Evolutionary conservation across 2,329 filamentous ascomycete genomes (phyloP).

Genomic region (Verruconis gallopava): DNA sequence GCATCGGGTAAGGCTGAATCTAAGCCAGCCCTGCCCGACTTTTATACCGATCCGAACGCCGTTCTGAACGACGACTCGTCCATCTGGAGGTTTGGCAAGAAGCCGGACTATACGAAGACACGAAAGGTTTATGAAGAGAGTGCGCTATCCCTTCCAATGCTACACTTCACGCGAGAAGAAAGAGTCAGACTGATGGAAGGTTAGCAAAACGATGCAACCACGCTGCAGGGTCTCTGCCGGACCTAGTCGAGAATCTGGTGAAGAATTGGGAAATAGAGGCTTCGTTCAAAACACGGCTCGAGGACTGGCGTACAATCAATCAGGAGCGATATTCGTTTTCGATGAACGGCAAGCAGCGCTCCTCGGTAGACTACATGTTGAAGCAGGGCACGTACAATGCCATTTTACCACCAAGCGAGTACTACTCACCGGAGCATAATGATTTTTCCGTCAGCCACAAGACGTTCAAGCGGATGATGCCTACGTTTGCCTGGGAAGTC

Average conservation of each 20-base stretch:
- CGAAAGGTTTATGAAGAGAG: constrained; percentile 46
- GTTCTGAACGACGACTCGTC: constrained; percentile 41
- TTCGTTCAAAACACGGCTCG: constrained; percentile 48
- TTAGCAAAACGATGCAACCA: constrained; percentile 47
- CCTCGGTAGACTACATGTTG: constrained; percentile 51
- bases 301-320: constrained; percentile 55
- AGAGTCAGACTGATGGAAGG: neutral
- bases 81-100: constrained; percentile 46
- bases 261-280: constrained; percentile 65
- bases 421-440: constrained; percentile 48
- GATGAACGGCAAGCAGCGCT: constrained; percentile 46
- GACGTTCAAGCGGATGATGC: constrained; percentile 62
- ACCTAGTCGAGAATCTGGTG: constrained; percentile 55
- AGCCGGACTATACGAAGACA: constrained; percentile 53
- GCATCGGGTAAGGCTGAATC: neutral
- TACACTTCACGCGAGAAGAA: no score
- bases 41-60: constrained; percentile 45
- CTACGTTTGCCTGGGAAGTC: constrained; percentile 58
- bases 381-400: constrained; percentile 57
- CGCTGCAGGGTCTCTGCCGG: constrained; percentile 41
- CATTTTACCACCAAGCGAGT: constrained; percentile 49
- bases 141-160: no score
- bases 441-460: constrained; percentile 55
- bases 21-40: constrained; percentile 31
- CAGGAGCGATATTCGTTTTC: constrained; percentile 46